A percentile compares a stretch with the other conserved stretches of the same genome.
phyloP scores from a whole-genome alignment of 176 grass and related monocot genomes.

The Rhynchospora tenuis region DNA sequence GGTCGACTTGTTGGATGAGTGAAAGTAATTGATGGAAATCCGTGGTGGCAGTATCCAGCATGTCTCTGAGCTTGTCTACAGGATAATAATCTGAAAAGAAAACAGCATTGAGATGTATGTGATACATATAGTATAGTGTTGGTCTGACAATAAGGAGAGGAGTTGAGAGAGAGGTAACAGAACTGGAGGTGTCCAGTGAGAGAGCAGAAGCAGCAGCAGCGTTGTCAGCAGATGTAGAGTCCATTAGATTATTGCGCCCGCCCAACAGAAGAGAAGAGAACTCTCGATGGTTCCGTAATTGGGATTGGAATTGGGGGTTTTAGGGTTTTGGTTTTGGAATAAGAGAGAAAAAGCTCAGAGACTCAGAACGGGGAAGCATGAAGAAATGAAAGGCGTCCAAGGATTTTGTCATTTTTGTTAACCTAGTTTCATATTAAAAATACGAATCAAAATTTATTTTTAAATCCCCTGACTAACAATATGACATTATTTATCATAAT shows the following conservation, averaged over 20 bases:
- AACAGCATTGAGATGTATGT: constrained; percentile 5
- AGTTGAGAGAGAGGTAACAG: constrained; percentile 6
- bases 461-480: too few relatives aligned
- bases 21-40: constrained; percentile 67
- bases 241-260: background rate
- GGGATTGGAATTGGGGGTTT: background rate
- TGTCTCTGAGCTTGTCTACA: constrained; percentile 32
- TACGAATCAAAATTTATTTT: too few relatives aligned
- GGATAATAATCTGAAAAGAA: constrained; percentile 41
- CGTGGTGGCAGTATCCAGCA: constrained; percentile 12
- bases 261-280: too few relatives aligned
- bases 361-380: too few relatives aligned
- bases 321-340: background rate
- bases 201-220: background rate
- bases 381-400: too few relatives aligned
- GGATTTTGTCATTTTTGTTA: too few relatives aligned
- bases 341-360: too few relatives aligned
- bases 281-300: too few relatives aligned
- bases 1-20: constrained; percentile 44
- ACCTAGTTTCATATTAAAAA: too few relatives aligned
- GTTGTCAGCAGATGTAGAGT: background rate
- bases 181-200: background rate
- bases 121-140: background rate
- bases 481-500: too few relatives aligned
- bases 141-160: background rate